Evolutionary conservation across 768 basidiomycete species (phyloP), one percentile per base, ranked within the genome.

Genomic region (Boletus rubroflammeus): DNA sequence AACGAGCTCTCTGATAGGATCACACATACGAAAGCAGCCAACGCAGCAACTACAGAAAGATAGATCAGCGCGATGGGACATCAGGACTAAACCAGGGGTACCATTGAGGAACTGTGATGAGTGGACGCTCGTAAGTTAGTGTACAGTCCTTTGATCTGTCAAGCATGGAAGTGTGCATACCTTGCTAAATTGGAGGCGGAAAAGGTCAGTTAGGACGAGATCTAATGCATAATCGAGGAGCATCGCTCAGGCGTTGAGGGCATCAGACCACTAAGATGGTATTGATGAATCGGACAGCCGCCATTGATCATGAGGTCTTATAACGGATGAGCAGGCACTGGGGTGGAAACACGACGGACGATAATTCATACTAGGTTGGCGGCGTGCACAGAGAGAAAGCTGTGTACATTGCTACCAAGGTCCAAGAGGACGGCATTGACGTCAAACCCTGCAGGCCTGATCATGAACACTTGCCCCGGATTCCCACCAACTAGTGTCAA

Each of bases 61-160:
- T 17, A 6, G 17, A 19, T 55, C 17, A 58, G 34, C 0, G 1
- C 9, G 3, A 26, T 11, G 19, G 28, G 25, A 36, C 6, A 15
- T 17, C 6, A 21, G 26, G 5, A 19, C 2, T 11, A 28, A 35
- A 5, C 1, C 5, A 19, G 8, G 21, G 46, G 1, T 50, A 60
- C 63, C 61, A 10, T 66, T 65, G 11, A 60, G 29, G 41, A 50
- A 57, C 64, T 64, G 29, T 17, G 41, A 21, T n/a, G 11, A 19
- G 5, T 9, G 35, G 7, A 23, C 1, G 15, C 3, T 38, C 2
- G 8, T 15, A 15, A 25, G 25, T 55, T 11, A 47, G 32, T 5
- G 14, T 14, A 34, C 32, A 34, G 21, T 42, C 7, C 6, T 10
- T 26, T 31, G n/a, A 44, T 11, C 31, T 5, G 15, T 23, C 14